phyloP scores from a whole-genome alignment of 179 eudicot genomes.

The Silene vulgaris region DNA sequence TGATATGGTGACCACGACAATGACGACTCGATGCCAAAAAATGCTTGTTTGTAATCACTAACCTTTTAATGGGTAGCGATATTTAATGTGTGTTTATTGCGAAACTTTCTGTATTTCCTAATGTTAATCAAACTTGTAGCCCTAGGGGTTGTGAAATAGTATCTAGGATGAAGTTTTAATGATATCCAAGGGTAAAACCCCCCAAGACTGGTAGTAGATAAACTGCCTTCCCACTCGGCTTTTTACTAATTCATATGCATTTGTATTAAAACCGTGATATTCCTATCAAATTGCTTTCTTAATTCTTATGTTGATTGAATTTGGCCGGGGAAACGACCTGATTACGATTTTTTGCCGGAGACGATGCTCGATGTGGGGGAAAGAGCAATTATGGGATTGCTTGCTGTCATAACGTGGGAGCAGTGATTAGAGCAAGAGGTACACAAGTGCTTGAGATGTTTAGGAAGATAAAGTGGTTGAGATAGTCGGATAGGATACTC shows the following conservation, averaged over 20 bases:
- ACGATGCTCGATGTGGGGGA: not conserved
- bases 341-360: not conserved
- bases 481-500: not conserved
- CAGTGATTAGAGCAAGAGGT: not conserved
- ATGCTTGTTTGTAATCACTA: conserved; percentile 72
- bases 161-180: conserved; percentile 44
- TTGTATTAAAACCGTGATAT: conserved; percentile 12
- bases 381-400: not conserved
- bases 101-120: conserved; percentile 39
- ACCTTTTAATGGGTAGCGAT: conserved; percentile 81
- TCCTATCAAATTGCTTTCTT: not conserved
- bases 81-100: conserved; percentile 54
- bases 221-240: conserved; percentile 12
- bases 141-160: conserved; percentile 50
- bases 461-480: not conserved
- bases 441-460: too few relatives aligned
- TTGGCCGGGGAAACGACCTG: too few relatives aligned
- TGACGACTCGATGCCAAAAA: conserved; percentile 32
- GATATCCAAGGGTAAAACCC: conserved; percentile 35
- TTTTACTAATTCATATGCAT: conserved; percentile 25
- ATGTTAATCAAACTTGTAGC: conserved; percentile 46
- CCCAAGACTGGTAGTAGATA: conserved; percentile 31
- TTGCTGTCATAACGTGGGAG: not conserved
- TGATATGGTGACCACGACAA: conserved; percentile 45
- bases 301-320: too few relatives aligned